A percentile compares a stretch with the other conserved stretches of the same genome.
Evolutionary conservation across 139 green algal species (phyloP).

Genomic region (Chlorella sp.): DNA sequence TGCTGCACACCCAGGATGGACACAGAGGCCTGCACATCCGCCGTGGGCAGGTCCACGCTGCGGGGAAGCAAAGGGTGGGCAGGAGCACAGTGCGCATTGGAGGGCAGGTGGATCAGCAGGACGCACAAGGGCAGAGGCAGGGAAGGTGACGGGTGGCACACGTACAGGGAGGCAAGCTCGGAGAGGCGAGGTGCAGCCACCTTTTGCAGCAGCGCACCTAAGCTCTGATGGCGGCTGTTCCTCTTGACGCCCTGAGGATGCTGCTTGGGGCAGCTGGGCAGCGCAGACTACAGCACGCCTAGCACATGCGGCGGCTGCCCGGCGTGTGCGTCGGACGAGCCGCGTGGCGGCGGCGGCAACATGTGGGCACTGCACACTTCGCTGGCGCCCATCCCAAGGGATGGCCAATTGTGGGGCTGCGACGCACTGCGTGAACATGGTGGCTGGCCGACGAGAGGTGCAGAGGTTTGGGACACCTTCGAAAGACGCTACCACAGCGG

Average conservation of each 20-base stretch:
- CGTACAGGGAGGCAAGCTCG: too few relatives aligned
- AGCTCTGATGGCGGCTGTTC: neutral
- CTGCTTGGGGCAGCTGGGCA: neutral
- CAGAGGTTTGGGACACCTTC: too few relatives aligned
- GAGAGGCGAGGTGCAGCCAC: neutral
- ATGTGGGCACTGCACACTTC: too few relatives aligned
- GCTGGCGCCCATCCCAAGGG: neutral
- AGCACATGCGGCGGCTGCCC: too few relatives aligned
- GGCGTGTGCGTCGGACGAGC: neutral
- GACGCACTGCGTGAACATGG: neutral
- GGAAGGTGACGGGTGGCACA: neutral
- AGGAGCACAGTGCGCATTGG: neutral
- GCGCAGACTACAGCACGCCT: neutral
- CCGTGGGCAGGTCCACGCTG: constrained; percentile 32
- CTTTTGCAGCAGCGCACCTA: neutral
- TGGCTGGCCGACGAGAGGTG: neutral
- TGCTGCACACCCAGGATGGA: neutral
- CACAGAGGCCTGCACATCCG: neutral
- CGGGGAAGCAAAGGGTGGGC: too few relatives aligned
- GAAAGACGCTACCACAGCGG: too few relatives aligned
- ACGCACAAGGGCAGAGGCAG: neutral
- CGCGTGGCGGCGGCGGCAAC: neutral
- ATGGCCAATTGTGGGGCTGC: neutral
- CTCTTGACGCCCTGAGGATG: neutral
- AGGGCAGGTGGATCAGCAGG: neutral